Base-by-base conservation (phyloP, 176 grass and related monocot species). In the Carex littledalei region DNA sequence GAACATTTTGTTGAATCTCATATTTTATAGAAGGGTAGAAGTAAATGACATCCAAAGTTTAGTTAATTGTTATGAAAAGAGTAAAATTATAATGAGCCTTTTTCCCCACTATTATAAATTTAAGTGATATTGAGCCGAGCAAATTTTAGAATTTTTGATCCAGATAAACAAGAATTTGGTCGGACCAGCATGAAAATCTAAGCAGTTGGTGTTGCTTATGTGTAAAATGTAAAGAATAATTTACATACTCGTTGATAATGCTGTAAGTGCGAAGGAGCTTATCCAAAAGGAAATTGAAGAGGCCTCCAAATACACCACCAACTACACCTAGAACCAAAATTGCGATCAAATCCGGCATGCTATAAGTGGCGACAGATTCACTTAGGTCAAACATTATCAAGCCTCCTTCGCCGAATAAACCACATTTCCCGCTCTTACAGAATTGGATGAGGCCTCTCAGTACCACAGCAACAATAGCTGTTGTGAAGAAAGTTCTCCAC, bases 341-440 rank as follows among this genome's bases (percentile, higher is more conserved):
- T 55, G 91, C 96, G 39, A 94, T 32, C 16, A 95, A 39, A 89
- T 98, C 93, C 9, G 83, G 83, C 21, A 78, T 88, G 73, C 82
- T 85, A 75, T 98, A 98, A 56, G 85, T 43, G 0, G 91, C 75
- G 39, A 92, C 56, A 41, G 60, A 88, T 77, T 91, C 84, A 61
- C 97, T 99, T 17, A 99, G 83, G 81, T 99, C 97, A 87, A 99
- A 99, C 97, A 99, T 95, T 87, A 99, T 99, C 74, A 96, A 67
- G 24, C 97, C 93, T 84, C 97, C 96, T 79, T 94, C 55, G 5
- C 96, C 91, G 82, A 95, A 99, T 15, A 99, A 88, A 29, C 96
- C 93, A 67, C 96, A 99, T 85, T 87, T 95, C 78, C 96, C 93
- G 59, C 90, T 89, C 53, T 75, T 85, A 73, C 93, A 99, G 79